phyloP scores from a whole-genome alignment of 139 green algal species.

The Tetradesmus obliquus region DNA sequence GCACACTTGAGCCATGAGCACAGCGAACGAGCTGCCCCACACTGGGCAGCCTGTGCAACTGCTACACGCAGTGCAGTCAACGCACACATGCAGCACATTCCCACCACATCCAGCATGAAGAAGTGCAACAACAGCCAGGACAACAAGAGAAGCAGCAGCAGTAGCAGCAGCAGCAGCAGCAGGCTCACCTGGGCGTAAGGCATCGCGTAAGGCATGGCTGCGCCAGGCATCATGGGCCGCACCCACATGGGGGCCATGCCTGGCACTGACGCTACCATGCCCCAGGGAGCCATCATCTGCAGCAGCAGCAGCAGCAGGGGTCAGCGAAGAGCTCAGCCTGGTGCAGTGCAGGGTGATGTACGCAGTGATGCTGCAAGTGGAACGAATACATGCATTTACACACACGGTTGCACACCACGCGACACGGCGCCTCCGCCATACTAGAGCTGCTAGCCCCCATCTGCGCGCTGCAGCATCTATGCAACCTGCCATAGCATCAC shows the following conservation, averaged over 20 bases:
- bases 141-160: neutral
- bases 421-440: too few relatives aligned
- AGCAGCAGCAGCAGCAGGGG: neutral
- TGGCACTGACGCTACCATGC: slow-evolving; percentile 40
- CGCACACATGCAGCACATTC: neutral
- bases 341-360: neutral
- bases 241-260: slow-evolving; percentile 17
- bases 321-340: neutral
- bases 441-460: too few relatives aligned
- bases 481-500: too few relatives aligned
- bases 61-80: neutral
- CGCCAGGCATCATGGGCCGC: slow-evolving; percentile 24
- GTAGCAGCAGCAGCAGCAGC: neutral
- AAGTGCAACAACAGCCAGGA: neutral
- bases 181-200: slow-evolving; percentile 39
- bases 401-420: too few relatives aligned
- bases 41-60: too few relatives aligned
- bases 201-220: slow-evolving; percentile 46
- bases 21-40: neutral
- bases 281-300: slow-evolving; percentile 42
- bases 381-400: too few relatives aligned
- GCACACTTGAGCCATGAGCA: neutral
- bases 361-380: neutral
- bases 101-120: neutral
- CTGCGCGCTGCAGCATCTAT: too few relatives aligned